phyloP scores from a whole-genome alignment of 768 basidiomycete species.

The Lepiota brunneoincarnata region DNA sequence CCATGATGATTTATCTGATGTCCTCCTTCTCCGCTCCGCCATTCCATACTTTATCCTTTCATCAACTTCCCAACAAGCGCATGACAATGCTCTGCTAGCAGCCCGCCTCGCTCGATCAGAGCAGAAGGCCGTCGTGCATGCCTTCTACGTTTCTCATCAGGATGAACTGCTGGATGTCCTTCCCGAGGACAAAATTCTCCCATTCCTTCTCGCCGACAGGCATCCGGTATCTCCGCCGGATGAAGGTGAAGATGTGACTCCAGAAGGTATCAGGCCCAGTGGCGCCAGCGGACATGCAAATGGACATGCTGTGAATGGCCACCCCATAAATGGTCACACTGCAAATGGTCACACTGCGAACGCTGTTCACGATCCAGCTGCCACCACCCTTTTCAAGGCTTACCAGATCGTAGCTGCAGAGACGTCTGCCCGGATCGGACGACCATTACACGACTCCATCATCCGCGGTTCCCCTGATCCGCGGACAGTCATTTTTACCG shows the following conservation, averaged over 20 bases:
- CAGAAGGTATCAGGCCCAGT: conserved; percentile 14
- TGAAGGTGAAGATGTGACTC: conserved; percentile 28
- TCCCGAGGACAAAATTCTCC: conserved; percentile 53
- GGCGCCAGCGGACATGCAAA: conserved; percentile 27
- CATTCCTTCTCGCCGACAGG: conserved; percentile 55
- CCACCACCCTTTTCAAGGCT: conserved; percentile 40
- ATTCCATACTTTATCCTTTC: conserved; percentile 85
- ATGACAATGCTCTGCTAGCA: conserved; percentile 88
- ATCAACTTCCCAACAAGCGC: conserved; percentile 72
- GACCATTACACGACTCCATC: conserved; percentile 56
- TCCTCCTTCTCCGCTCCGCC: conserved; percentile 72
- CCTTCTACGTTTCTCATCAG: conserved; percentile 54
- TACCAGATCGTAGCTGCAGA: conserved; percentile 71
- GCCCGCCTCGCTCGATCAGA: conserved; percentile 72
- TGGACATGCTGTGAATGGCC: conserved; percentile 19
- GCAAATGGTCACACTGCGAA: conserved; percentile 15
- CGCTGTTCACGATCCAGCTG: conserved; percentile 22
- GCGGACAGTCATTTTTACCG: conserved; percentile 65
- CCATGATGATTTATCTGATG: conserved; percentile 65
- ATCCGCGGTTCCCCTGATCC: conserved; percentile 53
- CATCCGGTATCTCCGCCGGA: conserved; percentile 34
- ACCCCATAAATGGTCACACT: conserved; percentile 8
- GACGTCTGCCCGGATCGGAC: conserved; percentile 58
- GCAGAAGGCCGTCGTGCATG: conserved; percentile 80
- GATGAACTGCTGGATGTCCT: conserved; percentile 47